Percentiles rank a stretch among this genome's conserved stretches.
phyloP scores from a whole-genome alignment of 192 early-diverging fungal genomes.

The Phycomyces blakesleeanus region DNA sequence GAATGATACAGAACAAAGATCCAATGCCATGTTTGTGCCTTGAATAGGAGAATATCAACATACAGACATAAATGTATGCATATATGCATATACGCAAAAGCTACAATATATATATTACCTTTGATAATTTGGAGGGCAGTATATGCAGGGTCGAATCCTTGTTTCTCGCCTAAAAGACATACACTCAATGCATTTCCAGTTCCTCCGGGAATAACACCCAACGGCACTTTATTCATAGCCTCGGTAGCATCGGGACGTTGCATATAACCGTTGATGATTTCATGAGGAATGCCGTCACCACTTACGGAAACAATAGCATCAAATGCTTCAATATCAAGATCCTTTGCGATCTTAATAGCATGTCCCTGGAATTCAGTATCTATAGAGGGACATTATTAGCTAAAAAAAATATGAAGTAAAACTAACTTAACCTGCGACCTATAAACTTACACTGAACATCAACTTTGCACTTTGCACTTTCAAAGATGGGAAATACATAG shows the following conservation, averaged over 20 bases:
- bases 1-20: constrained; percentile 55
- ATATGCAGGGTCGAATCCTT: constrained; percentile 32
- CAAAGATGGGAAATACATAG: constrained; percentile 57
- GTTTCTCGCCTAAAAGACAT: constrained; percentile 44
- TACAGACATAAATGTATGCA: neutral
- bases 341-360: constrained; percentile 58
- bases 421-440: too few relatives aligned
- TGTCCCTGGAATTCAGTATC: constrained; percentile 60
- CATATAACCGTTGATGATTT: constrained; percentile 79
- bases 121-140: constrained; percentile 41
- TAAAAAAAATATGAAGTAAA: too few relatives aligned
- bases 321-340: constrained; percentile 51
- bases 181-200: constrained; percentile 53
- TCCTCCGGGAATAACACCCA: constrained; percentile 64
- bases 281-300: constrained; percentile 82
- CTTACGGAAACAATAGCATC: constrained; percentile 62
- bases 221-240: constrained; percentile 47
- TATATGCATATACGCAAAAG: neutral
- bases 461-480: constrained; percentile 51
- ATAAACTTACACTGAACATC: constrained; percentile 47
- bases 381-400: constrained; percentile 20
- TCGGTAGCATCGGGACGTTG: constrained; percentile 59
- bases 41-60: too few relatives aligned
- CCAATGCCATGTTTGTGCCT: constrained; percentile 48
- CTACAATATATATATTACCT: constrained; percentile 13